Percentiles rank a stretch among this genome's conserved stretches.
Conservation (phyloP, 257 asterid species). For the Lavandula angustifolia region DNA sequence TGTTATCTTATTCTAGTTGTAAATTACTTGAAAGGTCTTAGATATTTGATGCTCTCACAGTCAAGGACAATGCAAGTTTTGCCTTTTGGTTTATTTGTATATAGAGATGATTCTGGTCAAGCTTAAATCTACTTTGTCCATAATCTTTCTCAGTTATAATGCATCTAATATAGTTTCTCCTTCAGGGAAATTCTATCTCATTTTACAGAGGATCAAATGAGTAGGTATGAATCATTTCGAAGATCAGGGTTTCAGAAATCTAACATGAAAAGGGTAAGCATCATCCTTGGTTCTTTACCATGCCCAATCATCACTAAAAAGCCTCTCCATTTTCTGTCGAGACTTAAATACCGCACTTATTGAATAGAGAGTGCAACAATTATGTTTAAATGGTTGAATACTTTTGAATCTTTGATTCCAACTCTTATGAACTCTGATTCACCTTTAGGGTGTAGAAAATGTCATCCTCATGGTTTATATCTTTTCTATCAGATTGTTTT, state of each 20-base stretch:
- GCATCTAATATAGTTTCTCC: conserved; percentile 24
- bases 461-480: not conserved
- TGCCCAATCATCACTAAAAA: conserved; percentile 6
- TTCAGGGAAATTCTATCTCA: conserved; percentile 71
- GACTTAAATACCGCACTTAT: not conserved
- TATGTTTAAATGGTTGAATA: not conserved
- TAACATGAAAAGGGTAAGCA: conserved; percentile 77
- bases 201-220: conserved; percentile 85
- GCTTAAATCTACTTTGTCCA: not conserved
- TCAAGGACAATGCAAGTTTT: conserved; percentile 14
- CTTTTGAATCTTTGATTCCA: not conserved
- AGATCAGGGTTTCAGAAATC: conserved; percentile 90
- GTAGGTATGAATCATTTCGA: conserved; percentile 84
- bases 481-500: conserved; percentile 2
- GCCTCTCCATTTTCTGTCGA: conserved; percentile 1
- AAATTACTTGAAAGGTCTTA: not conserved
- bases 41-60: conserved; percentile 15
- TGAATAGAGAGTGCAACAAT: conserved; percentile 8
- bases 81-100: not conserved
- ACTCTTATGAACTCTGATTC: not conserved
- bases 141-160: conserved; percentile 7
- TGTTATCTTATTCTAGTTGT: not conserved
- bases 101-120: not conserved
- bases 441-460: conserved; percentile 9
- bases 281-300: conserved; percentile 15